A percentile compares a stretch with the other conserved stretches of the same genome.
These are phyloP conservation scores for Amaranthus cruentus DNA, from an alignment of 148 eudicot species.

Conservation along the genomic window DNA sequence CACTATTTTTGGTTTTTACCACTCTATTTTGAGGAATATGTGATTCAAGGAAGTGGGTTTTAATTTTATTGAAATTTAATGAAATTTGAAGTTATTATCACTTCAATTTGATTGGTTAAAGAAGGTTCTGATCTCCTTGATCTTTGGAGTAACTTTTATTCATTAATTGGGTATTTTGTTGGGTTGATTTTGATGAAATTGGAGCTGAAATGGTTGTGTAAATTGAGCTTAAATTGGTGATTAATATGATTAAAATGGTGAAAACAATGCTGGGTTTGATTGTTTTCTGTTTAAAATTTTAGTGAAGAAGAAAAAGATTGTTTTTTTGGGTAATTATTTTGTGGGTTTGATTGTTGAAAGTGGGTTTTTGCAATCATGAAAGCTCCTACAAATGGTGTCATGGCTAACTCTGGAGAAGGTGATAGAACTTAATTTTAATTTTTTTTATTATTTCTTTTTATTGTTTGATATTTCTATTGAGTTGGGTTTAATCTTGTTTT, in stretches of 20 bases:
- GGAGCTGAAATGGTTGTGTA: too few relatives aligned
- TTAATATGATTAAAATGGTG: background rate
- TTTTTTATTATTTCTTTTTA: background rate
- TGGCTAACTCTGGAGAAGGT: slow-evolving; percentile 39
- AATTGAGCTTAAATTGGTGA: background rate
- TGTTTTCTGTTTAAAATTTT: background rate
- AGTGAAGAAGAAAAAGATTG: too few relatives aligned
- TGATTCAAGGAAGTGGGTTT: slow-evolving; percentile 12
- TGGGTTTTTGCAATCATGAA: slow-evolving; percentile 38
- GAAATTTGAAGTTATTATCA: background rate
- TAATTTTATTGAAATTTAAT: background rate
- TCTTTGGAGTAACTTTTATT: background rate
- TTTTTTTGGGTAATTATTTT: background rate
- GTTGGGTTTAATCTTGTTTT: background rate
- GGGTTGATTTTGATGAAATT: background rate
- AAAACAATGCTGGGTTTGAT: background rate
- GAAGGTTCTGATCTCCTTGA: slow-evolving; percentile 1
- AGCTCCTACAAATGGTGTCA: slow-evolving; percentile 66
- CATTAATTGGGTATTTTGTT: background rate
- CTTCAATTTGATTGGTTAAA: slow-evolving; percentile 11
- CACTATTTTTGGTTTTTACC: too few relatives aligned
- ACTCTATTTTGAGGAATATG: background rate
- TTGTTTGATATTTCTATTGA: too few relatives aligned
- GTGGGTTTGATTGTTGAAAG: too few relatives aligned
- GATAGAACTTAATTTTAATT: background rate